Evolutionary conservation across 192 early-diverging fungal species (phyloP).

Genomic region (Lobosporangium transversale): DNA sequence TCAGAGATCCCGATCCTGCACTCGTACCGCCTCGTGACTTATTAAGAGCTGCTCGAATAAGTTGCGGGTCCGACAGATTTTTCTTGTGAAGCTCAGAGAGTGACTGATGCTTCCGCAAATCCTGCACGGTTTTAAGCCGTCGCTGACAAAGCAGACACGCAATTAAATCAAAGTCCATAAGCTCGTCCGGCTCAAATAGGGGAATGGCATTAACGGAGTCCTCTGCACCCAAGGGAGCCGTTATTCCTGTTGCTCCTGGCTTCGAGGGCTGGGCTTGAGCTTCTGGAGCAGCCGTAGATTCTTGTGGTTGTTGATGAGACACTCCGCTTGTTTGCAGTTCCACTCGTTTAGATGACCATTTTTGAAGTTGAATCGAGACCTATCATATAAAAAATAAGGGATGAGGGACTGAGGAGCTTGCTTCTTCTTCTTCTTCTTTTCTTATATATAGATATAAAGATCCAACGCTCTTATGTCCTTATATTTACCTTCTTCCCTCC

Average conservation of each 20-base stretch:
- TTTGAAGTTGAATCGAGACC: slow-evolving; percentile 45
- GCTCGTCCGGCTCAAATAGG: slow-evolving; percentile 37
- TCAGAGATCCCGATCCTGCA: neutral
- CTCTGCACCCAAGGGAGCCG: too few species aligned
- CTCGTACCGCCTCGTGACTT: slow-evolving; percentile 20
- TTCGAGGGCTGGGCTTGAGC: neutral
- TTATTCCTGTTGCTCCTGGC: neutral
- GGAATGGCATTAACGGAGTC: too few species aligned
- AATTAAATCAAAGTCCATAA: slow-evolving; percentile 53
- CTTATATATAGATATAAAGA: too few species aligned
- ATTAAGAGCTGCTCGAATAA: slow-evolving; percentile 18
- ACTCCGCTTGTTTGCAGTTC: slow-evolving; percentile 20
- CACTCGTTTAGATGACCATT: slow-evolving; percentile 42
- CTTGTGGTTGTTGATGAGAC: too few species aligned
- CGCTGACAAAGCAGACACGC: slow-evolving; percentile 72
- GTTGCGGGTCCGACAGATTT: slow-evolving; percentile 26
- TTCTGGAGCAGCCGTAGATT: too few species aligned
- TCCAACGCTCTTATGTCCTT: too few species aligned
- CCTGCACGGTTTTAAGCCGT: slow-evolving; percentile 59
- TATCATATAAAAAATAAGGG: neutral
- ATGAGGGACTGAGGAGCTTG: too few species aligned
- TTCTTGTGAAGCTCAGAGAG: slow-evolving; percentile 70
- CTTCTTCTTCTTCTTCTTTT: too few species aligned
- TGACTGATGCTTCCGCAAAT: slow-evolving; percentile 63
- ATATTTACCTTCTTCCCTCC: slow-evolving; percentile 48